Percentiles rank a stretch among this genome's conserved stretches.
Conservation (phyloP, 306 rosid genomes). For the Glycyrrhiza uralensis region DNA sequence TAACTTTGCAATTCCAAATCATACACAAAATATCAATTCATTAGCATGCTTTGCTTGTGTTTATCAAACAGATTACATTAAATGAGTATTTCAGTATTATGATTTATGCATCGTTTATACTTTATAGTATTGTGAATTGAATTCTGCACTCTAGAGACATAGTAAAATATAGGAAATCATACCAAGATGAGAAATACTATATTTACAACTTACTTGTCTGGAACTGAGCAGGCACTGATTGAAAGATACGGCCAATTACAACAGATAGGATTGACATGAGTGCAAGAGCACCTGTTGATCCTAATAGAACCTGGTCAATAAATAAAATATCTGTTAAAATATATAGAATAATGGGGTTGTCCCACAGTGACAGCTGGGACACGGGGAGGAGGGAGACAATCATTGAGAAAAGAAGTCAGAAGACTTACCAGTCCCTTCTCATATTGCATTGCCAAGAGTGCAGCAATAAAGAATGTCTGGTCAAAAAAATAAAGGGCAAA, state of each 20-base stretch:
- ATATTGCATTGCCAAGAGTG: conserved; percentile 98
- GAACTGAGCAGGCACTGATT: conserved; percentile 95
- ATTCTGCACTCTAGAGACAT: conserved; percentile 16
- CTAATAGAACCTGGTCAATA: conserved; percentile 75
- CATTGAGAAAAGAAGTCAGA: background rate
- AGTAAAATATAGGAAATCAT: conserved; percentile 3
- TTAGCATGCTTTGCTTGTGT: background rate
- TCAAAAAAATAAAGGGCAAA: conserved; percentile 31
- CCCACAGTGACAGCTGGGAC: background rate
- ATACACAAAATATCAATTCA: background rate
- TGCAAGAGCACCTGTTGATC: conserved; percentile 85
- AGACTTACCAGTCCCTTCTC: conserved; percentile 78
- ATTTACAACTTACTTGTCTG: conserved; percentile 80
- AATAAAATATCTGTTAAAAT: conserved; percentile 21
- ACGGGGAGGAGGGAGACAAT: background rate
- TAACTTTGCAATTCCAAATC: background rate
- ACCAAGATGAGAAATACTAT: conserved; percentile 21
- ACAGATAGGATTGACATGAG: conserved; percentile 89
- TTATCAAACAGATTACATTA: background rate
- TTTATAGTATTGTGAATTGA: background rate
- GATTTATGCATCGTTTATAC: background rate
- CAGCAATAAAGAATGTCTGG: conserved; percentile 98
- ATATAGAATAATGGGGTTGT: background rate
- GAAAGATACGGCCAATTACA: conserved; percentile 80
- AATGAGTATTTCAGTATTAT: background rate